phyloP scores from a whole-genome alignment of 768 basidiomycete genomes.

The Candolleomyces efflorescens region DNA sequence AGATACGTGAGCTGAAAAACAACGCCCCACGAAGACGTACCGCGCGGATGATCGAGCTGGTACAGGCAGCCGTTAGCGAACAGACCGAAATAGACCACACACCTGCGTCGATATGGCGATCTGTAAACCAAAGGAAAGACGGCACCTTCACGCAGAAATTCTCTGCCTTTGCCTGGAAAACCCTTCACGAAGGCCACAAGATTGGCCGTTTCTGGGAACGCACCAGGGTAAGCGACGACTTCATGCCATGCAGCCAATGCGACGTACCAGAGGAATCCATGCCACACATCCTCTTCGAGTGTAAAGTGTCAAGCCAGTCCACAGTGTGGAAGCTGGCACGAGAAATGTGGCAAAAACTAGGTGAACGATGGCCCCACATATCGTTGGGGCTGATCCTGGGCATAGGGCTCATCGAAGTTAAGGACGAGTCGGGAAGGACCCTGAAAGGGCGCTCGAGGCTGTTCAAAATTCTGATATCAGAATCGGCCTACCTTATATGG shows the following conservation, averaged over 20 bases:
- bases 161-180: slow-evolving; percentile 18
- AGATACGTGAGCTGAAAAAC: not conserved
- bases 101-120: not conserved
- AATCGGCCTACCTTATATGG: slow-evolving; percentile 1
- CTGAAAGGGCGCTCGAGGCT: not conserved
- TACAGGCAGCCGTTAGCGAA: no score
- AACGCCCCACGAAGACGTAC: not conserved
- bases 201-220: slow-evolving; percentile 22
- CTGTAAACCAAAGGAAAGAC: not conserved
- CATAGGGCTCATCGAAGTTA: slow-evolving; percentile 8
- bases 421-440: not conserved
- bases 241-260: slow-evolving; percentile 9
- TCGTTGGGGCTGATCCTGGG: slow-evolving; percentile 17
- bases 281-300: slow-evolving; percentile 8
- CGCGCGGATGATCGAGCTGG: no score
- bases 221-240: slow-evolving; percentile 6
- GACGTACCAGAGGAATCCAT: not conserved
- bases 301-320: slow-evolving; percentile 15
- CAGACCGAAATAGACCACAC: no score
- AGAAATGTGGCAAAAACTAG: slow-evolving; percentile 13
- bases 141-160: slow-evolving; percentile 1
- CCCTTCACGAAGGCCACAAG: slow-evolving; percentile 18
- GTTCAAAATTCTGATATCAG: not conserved
- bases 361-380: slow-evolving; percentile 1
- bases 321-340: slow-evolving; percentile 17